Base-by-base conservation (phyloP, 371 early-diverging fungal genomes). In the Nematocida sp. region DNA sequence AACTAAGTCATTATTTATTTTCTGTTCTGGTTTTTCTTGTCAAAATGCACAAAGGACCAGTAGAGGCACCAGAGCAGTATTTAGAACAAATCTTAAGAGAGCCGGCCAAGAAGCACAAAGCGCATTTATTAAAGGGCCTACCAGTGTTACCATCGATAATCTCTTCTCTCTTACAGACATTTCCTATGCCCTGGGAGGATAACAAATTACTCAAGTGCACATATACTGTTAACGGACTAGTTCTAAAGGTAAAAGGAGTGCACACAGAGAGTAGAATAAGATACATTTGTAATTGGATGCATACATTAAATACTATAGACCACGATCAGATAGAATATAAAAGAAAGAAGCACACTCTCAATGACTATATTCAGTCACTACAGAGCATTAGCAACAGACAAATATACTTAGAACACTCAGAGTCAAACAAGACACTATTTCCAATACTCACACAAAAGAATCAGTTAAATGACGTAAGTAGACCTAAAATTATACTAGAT, bases 171-270 rank as follows among this genome's bases (percentile, higher is more conserved):
- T 77, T 96, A 76, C 94, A 94, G 80, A 94, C 92, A 79, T 95
- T 97, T 90, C 98, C 95, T 7, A 95, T 95, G 95, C 96, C 96
- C 11, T 96, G 96, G 96, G 96, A 97, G 83, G 90, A 91, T 79
- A 88, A 37, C 3, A 70, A 61, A 32, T 32, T 40, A 27, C 29
- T 70, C 7, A 31, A n/a, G 25, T 70, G 60, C 43, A 7, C 19
- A 25, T 70, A 70, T 49, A 70, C 32, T 21, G 32, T 61, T 49
- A 61, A 70, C 49, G 74, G 74, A 17, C 13, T 70, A 23, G 15
- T 70, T 49, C 48, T 58, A 7, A 21, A 17, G 3, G 19, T 75
- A n/a, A 57, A 29, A 15, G 47, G 49, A 27, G 29, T 11, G 17
- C 38, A 60, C 45, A 49, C 48, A 15, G 74, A 70, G 27, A 61